Conservation (phyloP, 2,329 filamentous ascomycete genomes). For the Fusarium sp. region DNA sequence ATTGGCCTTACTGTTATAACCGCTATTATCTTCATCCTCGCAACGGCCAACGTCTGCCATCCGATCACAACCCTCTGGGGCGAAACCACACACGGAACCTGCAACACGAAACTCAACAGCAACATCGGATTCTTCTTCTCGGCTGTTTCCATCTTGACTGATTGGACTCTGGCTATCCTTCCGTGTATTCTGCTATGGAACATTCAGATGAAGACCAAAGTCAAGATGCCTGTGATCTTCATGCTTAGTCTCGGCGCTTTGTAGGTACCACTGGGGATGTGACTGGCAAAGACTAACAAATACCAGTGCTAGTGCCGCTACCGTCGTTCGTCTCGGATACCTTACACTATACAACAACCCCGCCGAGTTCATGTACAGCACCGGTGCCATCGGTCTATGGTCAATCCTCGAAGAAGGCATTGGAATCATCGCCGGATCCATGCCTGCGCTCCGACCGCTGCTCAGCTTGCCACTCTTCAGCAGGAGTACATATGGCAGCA, state of each 20-base stretch:
- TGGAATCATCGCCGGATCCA: conserved; percentile 44
- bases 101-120: conserved; percentile 33
- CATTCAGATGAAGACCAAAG: conserved; percentile 45
- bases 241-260: conserved; percentile 44
- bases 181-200: conserved; percentile 47
- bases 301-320: conserved; percentile 41
- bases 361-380: conserved; percentile 42
- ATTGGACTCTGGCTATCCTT: conserved; percentile 46
- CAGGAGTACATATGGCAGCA: conserved; percentile 25
- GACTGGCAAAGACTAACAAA: background rate
- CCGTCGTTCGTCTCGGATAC: conserved; percentile 41
- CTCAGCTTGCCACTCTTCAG: conserved; percentile 37
- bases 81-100: conserved; percentile 29
- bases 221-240: conserved; percentile 42
- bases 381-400: conserved; percentile 44
- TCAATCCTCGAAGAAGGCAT: conserved; percentile 44
- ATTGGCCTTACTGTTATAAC: conserved; percentile 26
- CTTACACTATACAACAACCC: conserved; percentile 43
- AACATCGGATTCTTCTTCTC: conserved; percentile 48
- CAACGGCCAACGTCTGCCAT: conserved; percentile 43
- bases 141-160: conserved; percentile 46
- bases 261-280: conserved; percentile 7
- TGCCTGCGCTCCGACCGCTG: conserved; percentile 41
- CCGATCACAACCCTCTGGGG: conserved; percentile 47
- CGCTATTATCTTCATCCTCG: conserved; percentile 41